These are phyloP conservation scores for Annulohypoxylon moriforme DNA, from an alignment of 495 filamentous ascomycete genomes.

Conservation along the genomic window DNA sequence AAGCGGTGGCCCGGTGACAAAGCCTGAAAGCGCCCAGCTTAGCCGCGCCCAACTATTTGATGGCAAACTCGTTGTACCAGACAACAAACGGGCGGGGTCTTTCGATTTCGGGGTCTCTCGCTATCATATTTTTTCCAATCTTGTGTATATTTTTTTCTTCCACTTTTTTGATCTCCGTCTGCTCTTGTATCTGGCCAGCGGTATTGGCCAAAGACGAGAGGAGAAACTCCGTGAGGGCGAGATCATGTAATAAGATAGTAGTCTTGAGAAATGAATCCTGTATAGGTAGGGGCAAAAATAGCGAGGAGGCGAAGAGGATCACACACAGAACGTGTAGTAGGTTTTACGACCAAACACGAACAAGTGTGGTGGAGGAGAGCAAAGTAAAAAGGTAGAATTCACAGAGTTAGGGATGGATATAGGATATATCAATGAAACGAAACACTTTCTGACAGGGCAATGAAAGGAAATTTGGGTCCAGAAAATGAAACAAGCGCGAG, in stretches of 20 bases:
- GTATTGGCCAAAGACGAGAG: conserved; percentile 27
- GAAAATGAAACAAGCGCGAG: conserved; percentile 46
- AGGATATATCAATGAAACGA: conserved; percentile 48
- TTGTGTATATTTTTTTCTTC: conserved; percentile 41
- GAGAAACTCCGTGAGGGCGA: conserved; percentile 24
- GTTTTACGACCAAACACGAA: conserved; percentile 26
- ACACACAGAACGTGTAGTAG: conserved; percentile 26
- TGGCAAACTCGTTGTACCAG: conserved; percentile 36
- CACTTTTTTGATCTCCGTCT: conserved; percentile 37
- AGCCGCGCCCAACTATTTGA: conserved; percentile 29
- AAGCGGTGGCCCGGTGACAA: conserved; percentile 16
- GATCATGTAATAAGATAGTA: conserved; percentile 43
- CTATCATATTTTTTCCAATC: conserved; percentile 33
- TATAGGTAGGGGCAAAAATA: conserved; percentile 33
- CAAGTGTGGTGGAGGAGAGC: conserved; percentile 25
- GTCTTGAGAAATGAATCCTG: conserved; percentile 27
- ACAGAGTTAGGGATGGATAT: conserved; percentile 33
- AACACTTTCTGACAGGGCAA: conserved; percentile 33
- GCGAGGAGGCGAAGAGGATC: conserved; percentile 7
- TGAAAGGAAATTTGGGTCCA: conserved; percentile 36
- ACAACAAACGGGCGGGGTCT: conserved; percentile 35
- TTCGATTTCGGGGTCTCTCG: conserved; percentile 32
- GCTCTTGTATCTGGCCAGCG: conserved; percentile 31
- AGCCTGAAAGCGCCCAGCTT: conserved; percentile 20
- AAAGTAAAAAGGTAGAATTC: conserved; percentile 40